Conservation (phyloP, 2,329 filamentous ascomycete genomes). For the Ophiocordyceps camponoti-leonardi region DNA sequence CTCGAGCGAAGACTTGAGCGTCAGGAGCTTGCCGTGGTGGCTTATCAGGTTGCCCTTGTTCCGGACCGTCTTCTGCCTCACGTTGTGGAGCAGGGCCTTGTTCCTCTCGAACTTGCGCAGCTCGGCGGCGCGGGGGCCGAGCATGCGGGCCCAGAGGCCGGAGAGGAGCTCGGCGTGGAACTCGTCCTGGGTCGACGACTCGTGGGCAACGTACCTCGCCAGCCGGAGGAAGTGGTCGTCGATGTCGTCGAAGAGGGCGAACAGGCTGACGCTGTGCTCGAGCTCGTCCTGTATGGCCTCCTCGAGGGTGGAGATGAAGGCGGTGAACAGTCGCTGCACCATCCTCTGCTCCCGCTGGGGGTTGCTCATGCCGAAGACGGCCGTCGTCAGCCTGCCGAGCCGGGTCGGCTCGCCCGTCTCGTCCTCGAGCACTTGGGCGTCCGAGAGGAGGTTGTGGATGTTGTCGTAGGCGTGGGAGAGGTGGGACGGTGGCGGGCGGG, state of each 20-base stretch:
- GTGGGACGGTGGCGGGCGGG: conserved; percentile 34
- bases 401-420: conserved; percentile 40
- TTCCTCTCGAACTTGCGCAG: conserved; percentile 91
- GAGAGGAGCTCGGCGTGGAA: conserved; percentile 67
- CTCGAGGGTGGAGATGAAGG: conserved; percentile 75
- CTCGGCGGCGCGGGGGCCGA: conserved; percentile 56
- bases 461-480: conserved; percentile 66
- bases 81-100: conserved; percentile 56
- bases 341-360: conserved; percentile 67
- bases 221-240: conserved; percentile 83
- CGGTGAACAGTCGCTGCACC: conserved; percentile 67
- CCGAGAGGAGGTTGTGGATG: conserved; percentile 59
- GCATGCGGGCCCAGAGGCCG: conserved; percentile 69
- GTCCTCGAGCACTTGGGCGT: conserved; percentile 42
- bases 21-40: conserved; percentile 70
- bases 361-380: conserved; percentile 62
- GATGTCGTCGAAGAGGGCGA: conserved; percentile 79
- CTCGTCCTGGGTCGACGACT: conserved; percentile 65
- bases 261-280: conserved; percentile 61
- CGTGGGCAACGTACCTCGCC: conserved; percentile 68
- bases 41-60: conserved; percentile 79
- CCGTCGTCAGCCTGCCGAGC: conserved; percentile 50
- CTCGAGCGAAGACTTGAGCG: conserved; percentile 75
- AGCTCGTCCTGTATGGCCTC: conserved; percentile 78
- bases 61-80: conserved; percentile 66